Evolutionary conservation across 106 monocot species (phyloP), one percentile per base, ranked within the genome.

Genomic region (Dioscorea alata): DNA sequence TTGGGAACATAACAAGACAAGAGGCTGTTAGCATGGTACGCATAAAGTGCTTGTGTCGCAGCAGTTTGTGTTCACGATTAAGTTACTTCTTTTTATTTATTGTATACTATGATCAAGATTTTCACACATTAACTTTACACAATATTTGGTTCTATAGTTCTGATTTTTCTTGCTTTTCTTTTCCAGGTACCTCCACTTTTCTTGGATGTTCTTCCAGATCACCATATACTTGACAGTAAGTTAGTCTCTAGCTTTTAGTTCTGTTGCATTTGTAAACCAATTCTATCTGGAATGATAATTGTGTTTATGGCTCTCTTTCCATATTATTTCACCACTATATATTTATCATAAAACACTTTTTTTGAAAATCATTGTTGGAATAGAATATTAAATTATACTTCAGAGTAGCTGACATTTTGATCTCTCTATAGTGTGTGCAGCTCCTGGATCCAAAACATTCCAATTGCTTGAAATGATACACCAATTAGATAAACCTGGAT

Each of bases 1-100:
- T 92, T 70, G 99, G 99, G 48, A 90, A 93, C 49, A 99, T 99
- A 73, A 99, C 99, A n/a, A 90, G 99, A 79, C 99, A 99, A 76
- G 99, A 99, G 73, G 92, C 99, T 75, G 99, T 99, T 42, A 99
- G 99, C 83, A 99, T 99, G 99, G 99, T 99, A 61, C 16, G 79
- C 52, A 63, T 18, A 9, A 76, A 31, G 8, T 69, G 2, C 32
- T 31, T 59, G 13, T 49, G 0, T 4, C 71, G 4, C 17, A 53
- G 34, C 49, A 13, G 15, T 6, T 42, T 10, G 10, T 42, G 42
- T 42, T 42, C 10, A 42, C 28, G 2, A 42, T 42, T 42, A 3
- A 42, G 6, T 42, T 42, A 42, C 10, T 42, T 42, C 5, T 42
- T 42, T 42, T 42, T 42, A 0, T 6, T 3, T 42, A 5, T 42